A percentile compares a stretch with the other conserved stretches of the same genome.
phyloP scores from a whole-genome alignment of 2,329 filamentous ascomycete species.

The Claviceps pazoutovae region DNA sequence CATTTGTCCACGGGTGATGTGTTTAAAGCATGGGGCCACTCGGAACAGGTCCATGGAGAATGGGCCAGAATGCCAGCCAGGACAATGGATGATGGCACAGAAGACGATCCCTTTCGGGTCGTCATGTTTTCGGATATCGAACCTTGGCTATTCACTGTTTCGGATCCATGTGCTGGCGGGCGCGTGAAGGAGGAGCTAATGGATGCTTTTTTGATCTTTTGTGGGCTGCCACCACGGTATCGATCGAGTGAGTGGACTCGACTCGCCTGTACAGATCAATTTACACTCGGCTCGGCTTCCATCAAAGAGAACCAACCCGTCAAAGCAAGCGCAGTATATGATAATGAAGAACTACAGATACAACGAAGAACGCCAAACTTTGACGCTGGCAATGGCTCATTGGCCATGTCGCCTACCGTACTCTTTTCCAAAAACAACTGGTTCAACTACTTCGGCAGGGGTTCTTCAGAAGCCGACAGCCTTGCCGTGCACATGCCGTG shows the following conservation, averaged over 20 bases:
- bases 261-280: conserved; percentile 18
- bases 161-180: conserved; percentile 16
- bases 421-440: conserved; percentile 34
- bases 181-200: conserved; percentile 35
- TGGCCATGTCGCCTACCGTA: conserved; percentile 31
- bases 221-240: conserved; percentile 41
- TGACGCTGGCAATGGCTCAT: conserved; percentile 13
- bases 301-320: conserved; percentile 1
- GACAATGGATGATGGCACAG: conserved; percentile 57
- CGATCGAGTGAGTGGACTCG: conserved; percentile 15
- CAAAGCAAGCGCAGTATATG: not conserved
- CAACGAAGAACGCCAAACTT: conserved; percentile 17
- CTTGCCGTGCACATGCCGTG: conserved; percentile 27
- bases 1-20: conserved; percentile 23
- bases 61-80: conserved; percentile 51
- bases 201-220: conserved; percentile 59
- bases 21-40: conserved; percentile 35
- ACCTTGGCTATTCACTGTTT: conserved; percentile 43
- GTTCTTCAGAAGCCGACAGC: conserved; percentile 9
- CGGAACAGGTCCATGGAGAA: conserved; percentile 37
- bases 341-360: conserved; percentile 8
- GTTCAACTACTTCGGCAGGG: conserved; percentile 28
- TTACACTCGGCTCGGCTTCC: conserved; percentile 9
- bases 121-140: conserved; percentile 68
- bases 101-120: conserved; percentile 72